Base-by-base conservation (phyloP, 179 eudicot genomes). In the Actinidia chinensis region DNA sequence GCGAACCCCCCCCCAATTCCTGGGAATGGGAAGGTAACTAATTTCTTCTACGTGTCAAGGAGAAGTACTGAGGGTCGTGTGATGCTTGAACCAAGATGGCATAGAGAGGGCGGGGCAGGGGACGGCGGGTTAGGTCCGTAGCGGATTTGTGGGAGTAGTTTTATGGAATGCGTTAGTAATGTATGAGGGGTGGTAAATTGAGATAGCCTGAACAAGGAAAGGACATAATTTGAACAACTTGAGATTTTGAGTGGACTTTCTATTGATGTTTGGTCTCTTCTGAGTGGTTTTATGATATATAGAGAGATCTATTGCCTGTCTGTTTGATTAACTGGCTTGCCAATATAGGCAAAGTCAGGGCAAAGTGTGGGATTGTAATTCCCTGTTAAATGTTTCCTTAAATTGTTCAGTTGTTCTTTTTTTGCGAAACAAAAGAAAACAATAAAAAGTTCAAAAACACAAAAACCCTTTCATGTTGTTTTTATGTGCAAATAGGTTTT, bases 1-100 rank as follows among this genome's bases (percentile, higher is more conserved):
- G 75, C 44, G 18, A 59, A 70, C 8, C 23, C 47, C n/a, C n/a
- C n/a, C n/a, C n/a, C n/a, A 71, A 17, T 69, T 44, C 40, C 68
- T 56, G 80, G 22, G 44, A 48, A 56, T 56, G 80, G 22, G 48
- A 56, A 76, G 70, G 56, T 44, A 42, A 59, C 60, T 48, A 47
- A 17, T n/a, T 68, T 47, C 69, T 47, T 25, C 69, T 14, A n/a
- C 18, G 44, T 78, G 61, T 55, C 74, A 52, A 43, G 81, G 44
- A 79, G 71, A 71, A 42, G 71, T 48, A 5, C 42, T 51, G 25
- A 48, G 74, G 43, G 28, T 68, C 22, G 36, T 23, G 63, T 74
- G 56, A 42, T 65, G 74, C 55, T 52, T 77, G 74, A 68, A 50
- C 51, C 63, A 48, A n/a, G 58, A 60, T 44, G 23, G 70, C 71